These are phyloP conservation scores for Pilobolus umbonatus DNA, from an alignment of 192 early-diverging fungal genomes.

Conservation along the genomic window DNA sequence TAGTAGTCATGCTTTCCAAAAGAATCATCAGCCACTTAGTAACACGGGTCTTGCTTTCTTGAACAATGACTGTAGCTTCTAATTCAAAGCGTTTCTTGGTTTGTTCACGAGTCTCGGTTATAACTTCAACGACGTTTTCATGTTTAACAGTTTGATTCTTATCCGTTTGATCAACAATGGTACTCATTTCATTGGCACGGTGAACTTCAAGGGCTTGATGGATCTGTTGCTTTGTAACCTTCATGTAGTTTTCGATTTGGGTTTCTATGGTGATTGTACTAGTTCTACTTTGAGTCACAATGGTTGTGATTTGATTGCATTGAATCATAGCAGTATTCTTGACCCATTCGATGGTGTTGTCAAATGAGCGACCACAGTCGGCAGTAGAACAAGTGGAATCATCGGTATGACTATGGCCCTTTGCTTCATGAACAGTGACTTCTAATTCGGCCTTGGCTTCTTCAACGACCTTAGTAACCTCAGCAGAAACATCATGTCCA, in stretches of 20 bases:
- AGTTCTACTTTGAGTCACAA: conserved; percentile 4
- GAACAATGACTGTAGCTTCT: conserved; percentile 3
- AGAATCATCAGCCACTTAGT: conserved; percentile 14
- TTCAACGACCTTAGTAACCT: conserved; percentile 15
- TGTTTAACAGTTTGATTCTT: background rate
- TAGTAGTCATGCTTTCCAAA: background rate
- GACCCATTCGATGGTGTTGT: conserved; percentile 13
- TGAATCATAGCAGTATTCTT: conserved; percentile 5
- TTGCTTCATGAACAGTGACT: background rate
- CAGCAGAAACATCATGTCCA: conserved; percentile 10
- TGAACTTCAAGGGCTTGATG: conserved; percentile 17
- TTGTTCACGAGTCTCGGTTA: conserved; percentile 16
- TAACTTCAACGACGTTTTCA: conserved; percentile 1
- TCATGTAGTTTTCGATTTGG: conserved; percentile 16
- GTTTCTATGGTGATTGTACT: conserved; percentile 12
- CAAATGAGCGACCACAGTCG: conserved; percentile 1
- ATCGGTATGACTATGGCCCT: background rate
- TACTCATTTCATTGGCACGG: background rate
- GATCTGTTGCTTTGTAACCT: conserved; percentile 14
- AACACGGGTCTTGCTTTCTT: conserved; percentile 7
- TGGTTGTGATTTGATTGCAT: conserved; percentile 3
- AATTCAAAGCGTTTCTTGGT: background rate
- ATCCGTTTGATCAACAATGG: background rate
- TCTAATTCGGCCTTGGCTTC: conserved; percentile 16
- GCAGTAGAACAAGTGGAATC: background rate